Conservation (phyloP, 495 filamentous ascomycete genomes). For the Elasticomyces elasticus region DNA sequence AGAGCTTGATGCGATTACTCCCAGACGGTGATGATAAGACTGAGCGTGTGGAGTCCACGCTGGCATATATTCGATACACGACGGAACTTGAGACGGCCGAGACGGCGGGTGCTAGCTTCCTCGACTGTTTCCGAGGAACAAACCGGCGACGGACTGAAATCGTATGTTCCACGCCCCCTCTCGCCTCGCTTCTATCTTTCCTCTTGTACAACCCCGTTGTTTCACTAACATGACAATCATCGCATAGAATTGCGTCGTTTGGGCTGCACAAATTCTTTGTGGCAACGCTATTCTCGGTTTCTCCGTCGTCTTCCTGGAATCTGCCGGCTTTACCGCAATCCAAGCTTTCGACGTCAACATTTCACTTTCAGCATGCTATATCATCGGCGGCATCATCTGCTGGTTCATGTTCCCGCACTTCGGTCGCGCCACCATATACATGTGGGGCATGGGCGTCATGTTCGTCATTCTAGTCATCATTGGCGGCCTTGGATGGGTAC, state of each 20-base stretch:
- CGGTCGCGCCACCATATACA: slow-evolving; percentile 60
- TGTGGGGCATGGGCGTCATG: slow-evolving; percentile 57
- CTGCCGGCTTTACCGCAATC: slow-evolving; percentile 45
- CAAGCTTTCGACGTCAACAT: slow-evolving; percentile 61
- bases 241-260: slow-evolving; percentile 28
- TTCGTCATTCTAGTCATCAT: slow-evolving; percentile 60
- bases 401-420: slow-evolving; percentile 63
- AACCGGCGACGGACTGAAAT: slow-evolving; percentile 50
- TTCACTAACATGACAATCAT: slow-evolving; percentile 34
- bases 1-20: background rate
- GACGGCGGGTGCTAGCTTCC: slow-evolving; percentile 45
- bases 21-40: slow-evolving; percentile 13
- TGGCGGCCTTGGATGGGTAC: slow-evolving; percentile 51
- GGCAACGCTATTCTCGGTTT: slow-evolving; percentile 45
- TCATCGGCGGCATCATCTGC: slow-evolving; percentile 58
- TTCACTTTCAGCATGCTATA: slow-evolving; percentile 65
- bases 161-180: slow-evolving; percentile 53
- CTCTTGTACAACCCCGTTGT: too few species aligned
- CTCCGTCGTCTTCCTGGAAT: slow-evolving; percentile 54
- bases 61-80: slow-evolving; percentile 32
- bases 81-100: slow-evolving; percentile 52
- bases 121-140: slow-evolving; percentile 45
- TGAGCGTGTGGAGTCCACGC: slow-evolving; percentile 20
- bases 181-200: too few species aligned
- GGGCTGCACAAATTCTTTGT: slow-evolving; percentile 5